A percentile compares a stretch with the other conserved stretches of the same genome.
These are phyloP conservation scores for Parietaria judaica DNA, from an alignment of 306 rosid genomes.

Conservation along the genomic window DNA sequence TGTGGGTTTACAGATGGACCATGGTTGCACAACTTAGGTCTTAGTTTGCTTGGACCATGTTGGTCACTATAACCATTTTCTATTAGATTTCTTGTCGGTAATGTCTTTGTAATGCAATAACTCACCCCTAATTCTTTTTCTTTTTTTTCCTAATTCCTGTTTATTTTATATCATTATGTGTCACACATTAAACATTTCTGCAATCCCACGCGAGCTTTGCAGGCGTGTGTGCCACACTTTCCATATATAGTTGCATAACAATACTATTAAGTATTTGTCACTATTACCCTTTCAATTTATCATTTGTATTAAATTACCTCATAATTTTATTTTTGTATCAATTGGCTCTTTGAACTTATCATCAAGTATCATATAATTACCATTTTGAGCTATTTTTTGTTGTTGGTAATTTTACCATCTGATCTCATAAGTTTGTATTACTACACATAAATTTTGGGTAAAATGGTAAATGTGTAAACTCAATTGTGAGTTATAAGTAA, in stretches of 20 bases:
- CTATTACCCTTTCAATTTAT: no score
- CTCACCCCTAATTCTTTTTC: background rate
- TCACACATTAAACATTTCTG: background rate
- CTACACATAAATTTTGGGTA: background rate
- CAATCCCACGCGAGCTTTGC: constrained; percentile 34
- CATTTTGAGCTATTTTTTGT: no score
- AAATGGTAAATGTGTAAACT: no score
- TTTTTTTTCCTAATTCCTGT: background rate
- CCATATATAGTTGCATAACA: constrained; percentile 16
- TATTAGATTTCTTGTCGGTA: constrained; percentile 58
- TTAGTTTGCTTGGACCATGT: constrained; percentile 30
- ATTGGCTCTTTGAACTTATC: no score
- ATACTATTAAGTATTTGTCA: no score
- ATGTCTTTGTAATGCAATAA: background rate
- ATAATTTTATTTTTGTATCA: no score
- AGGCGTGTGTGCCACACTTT: constrained; percentile 32
- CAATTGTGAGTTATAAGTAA: no score
- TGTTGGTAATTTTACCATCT: background rate
- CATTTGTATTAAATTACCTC: no score
- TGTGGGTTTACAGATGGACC: constrained; percentile 42
- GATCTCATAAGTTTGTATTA: background rate
- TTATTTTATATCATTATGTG: background rate
- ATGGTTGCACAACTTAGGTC: constrained; percentile 22
- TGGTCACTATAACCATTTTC: constrained; percentile 51
- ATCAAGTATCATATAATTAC: no score